Base-by-base conservation (phyloP, 23 red algal species). In the Gracilaria gracilis region DNA sequence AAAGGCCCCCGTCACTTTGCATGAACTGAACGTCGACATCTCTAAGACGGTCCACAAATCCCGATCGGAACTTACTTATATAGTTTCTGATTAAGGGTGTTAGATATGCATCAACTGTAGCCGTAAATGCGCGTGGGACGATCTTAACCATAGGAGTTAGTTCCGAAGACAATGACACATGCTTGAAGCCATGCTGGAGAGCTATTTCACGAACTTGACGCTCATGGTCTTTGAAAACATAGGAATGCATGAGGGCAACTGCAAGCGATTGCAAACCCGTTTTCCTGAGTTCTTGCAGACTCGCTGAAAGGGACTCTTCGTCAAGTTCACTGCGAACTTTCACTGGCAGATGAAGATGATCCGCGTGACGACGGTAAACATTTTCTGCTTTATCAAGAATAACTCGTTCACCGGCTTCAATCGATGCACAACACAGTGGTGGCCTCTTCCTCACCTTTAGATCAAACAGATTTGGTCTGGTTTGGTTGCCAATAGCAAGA, bases 1-100 rank as follows among this genome's bases (percentile, higher is more conserved):
- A 96, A 35, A 99, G 91, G 65, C 94, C 93, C 53, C 97, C 97
- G 64, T 99, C 97, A 51, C 84, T 91, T 86, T 96, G 97, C 97
- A 99, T 99, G 46, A 99, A 99, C 57, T 99, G 86, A 25, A 99
- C 97, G 54, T 93, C 72, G 24, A 94, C 85, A 62, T 76, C 44
- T 51, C 35, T 50, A 29, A 98, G 85, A 11, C 71, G 13, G 38
- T 84, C 85, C 24, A 17, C 47, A 85, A 99, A 99, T 46, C 94
- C 93, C 16, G 69, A 55, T 35, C 86, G 82, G 76, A 99, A 99
- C 13, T 67, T 77, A 5, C 62, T 25, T 23, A 99, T 80, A 80
- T 99, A 99, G 33, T 70, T 44, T 2, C 35, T 86, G 67, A 99
- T 94, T 37, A 75, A 65, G 0, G 97, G 97, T 20, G 97, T 99